These are phyloP conservation scores for Bryoglossum gracile DNA, from an alignment of 495 filamentous ascomycete species.

Conservation along the genomic window DNA sequence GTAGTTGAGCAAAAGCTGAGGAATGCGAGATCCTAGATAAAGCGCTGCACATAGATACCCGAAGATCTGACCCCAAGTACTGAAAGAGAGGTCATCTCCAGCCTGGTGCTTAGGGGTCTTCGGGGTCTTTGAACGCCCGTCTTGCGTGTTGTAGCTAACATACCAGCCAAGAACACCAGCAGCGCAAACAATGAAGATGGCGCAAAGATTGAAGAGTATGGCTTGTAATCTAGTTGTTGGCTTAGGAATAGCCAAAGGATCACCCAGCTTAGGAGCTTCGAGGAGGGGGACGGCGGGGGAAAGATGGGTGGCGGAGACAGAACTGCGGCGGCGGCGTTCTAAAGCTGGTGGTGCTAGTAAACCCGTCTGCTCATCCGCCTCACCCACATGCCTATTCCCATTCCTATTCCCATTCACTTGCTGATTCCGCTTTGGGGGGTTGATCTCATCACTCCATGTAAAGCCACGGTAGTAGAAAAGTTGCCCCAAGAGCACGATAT, in stretches of 20 bases:
- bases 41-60: slow-evolving; percentile 79
- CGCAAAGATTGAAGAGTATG: slow-evolving; percentile 60
- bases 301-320: slow-evolving; percentile 58
- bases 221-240: slow-evolving; percentile 43
- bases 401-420: too few species aligned
- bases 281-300: slow-evolving; percentile 72
- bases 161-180: slow-evolving; percentile 86
- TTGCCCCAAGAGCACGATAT: slow-evolving; percentile 78
- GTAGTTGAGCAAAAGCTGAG: slow-evolving; percentile 86
- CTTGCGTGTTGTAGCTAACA: slow-evolving; percentile 43
- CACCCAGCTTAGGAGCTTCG: slow-evolving; percentile 27
- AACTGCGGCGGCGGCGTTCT: slow-evolving; percentile 25
- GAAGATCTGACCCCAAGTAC: slow-evolving; percentile 73
- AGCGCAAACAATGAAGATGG: slow-evolving; percentile 68
- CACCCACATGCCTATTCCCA: slow-evolving; percentile 21
- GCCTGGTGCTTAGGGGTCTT: slow-evolving; percentile 2
- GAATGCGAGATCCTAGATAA: slow-evolving; percentile 82
- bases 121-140: slow-evolving; percentile 10
- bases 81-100: slow-evolving; percentile 49
- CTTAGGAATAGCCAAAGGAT: slow-evolving; percentile 4
- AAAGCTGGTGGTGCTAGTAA: slow-evolving; percentile 25
- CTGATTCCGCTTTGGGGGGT: slow-evolving; percentile 22
- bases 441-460: slow-evolving; percentile 52
- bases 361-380: slow-evolving; percentile 35
- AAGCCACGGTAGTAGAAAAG: slow-evolving; percentile 93